Evolutionary conservation across 352 stramenopile species (phyloP), one percentile per base, ranked within the genome.

Genomic region (Phytophthora palmivora): DNA sequence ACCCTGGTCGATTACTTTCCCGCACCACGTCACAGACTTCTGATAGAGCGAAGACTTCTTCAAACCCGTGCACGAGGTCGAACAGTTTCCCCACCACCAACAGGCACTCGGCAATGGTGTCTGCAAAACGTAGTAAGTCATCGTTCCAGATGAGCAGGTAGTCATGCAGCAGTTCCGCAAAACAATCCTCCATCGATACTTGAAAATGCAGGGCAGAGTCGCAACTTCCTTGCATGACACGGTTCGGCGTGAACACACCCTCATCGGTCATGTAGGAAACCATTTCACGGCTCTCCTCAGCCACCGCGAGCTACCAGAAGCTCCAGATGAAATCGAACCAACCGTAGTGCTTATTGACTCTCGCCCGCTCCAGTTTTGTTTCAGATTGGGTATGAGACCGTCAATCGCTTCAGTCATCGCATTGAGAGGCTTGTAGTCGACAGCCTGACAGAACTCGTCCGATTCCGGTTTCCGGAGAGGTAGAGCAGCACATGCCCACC

Each of bases 211-310:
- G 16, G 1, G 49, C 49, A 14, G 49, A 46, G 14, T 56, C 48
- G 15, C 49, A 48, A 24, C 49, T 48, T 2, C 37, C 48, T 19
- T 56, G 21, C 48, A 56, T 56, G 10, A 39, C 49, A 33, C 49
- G 36, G 3, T 3, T 58, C 22, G 49, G 24, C 1, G 37, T 41
- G 11, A 48, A 39, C 12, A 57, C 34, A 21, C 37, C 36, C 10
- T 61, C 37, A 15, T 68, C 58, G 1, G 52, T 69, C 57, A 73
- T 63, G 52, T 65, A 74, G 3, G 43, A 57, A 8, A 63, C 38
- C 15, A 63, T 50, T 34, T 75, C 47, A 21, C 53, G 53, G 11
- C 46, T 55, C 0, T 60, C 56, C 5, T 50, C 3, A 16, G 54
- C 22, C 2, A 69, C 42, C 0, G 21, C 32, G 21, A 74, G 52